Conservation (phyloP, 179 eudicot genomes). For the Vitellaria paradoxa region DNA sequence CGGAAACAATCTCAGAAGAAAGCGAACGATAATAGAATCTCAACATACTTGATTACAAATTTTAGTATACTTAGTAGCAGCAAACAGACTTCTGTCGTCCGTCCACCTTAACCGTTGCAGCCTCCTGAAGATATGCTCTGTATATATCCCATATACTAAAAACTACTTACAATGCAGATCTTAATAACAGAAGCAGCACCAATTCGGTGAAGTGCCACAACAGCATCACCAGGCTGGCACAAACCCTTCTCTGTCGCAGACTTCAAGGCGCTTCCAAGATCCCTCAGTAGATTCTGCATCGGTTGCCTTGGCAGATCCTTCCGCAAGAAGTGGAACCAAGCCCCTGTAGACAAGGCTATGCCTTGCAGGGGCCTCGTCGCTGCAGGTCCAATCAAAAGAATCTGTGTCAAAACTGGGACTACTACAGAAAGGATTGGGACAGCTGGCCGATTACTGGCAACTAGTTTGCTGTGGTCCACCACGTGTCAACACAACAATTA, state of each 20-base stretch:
- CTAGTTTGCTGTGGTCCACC: slow-evolving; percentile 30
- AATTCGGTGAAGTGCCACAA: slow-evolving; percentile 26
- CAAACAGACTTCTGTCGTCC: no score
- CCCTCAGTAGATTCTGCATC: slow-evolving; percentile 32
- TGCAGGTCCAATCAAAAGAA: slow-evolving; percentile 24
- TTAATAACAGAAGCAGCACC: slow-evolving; percentile 29
- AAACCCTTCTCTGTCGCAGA: slow-evolving; percentile 17
- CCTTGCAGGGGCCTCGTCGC: slow-evolving; percentile 29
- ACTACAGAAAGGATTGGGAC: slow-evolving; percentile 30
- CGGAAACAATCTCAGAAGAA: background rate
- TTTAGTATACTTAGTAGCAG: no score
- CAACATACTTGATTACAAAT: background rate
- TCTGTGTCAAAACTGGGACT: slow-evolving; percentile 30
- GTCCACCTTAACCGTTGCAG: no score
- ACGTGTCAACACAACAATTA: slow-evolving; percentile 29
- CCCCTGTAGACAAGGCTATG: slow-evolving; percentile 28
- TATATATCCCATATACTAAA: background rate
- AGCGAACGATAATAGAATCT: background rate
- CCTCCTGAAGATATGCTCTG: slow-evolving; percentile 1
- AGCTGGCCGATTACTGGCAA: slow-evolving; percentile 27
- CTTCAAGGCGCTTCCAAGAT: slow-evolving; percentile 27
- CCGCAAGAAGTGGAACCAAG: slow-evolving; percentile 26
- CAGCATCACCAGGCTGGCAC: slow-evolving; percentile 24
- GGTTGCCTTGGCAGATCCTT: slow-evolving; percentile 28
- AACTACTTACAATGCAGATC: slow-evolving; percentile 24